phyloP scores from a whole-genome alignment of 345 rosid genomes.

The Melaleuca alternifolia region DNA sequence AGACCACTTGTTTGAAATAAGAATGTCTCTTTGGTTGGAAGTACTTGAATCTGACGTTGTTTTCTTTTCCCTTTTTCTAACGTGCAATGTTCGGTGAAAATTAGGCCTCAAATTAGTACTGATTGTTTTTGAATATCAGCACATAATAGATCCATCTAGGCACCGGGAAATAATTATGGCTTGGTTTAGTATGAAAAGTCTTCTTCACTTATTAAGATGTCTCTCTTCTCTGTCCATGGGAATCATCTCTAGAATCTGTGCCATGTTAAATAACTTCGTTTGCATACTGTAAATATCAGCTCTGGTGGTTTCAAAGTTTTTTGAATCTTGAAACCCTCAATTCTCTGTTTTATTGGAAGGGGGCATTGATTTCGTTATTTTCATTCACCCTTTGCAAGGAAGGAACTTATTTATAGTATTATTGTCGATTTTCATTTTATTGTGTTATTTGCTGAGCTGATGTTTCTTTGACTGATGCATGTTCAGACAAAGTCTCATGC shows the following conservation, averaged over 20 bases:
- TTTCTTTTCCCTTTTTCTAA: not conserved
- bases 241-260: not conserved
- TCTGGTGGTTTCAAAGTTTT: not conserved
- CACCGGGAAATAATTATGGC: not conserved
- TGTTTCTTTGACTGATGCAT: constrained; percentile 21
- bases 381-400: not conserved
- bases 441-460: not conserved
- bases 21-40: not conserved
- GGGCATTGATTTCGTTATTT: not conserved
- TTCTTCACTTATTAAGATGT: not conserved
- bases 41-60: not conserved
- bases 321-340: not conserved
- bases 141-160: not conserved
- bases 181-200: not conserved
- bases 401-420: not conserved
- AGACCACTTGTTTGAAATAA: not conserved
- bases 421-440: constrained; percentile 1
- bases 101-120: not conserved
- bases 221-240: not conserved
- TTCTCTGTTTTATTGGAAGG: not conserved
- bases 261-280: not conserved
- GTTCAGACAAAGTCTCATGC: constrained; percentile 7
- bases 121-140: not conserved
- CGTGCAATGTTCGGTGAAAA: not conserved
- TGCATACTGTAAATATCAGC: not conserved